Conservation (phyloP, 177 flowering plant species). For the Vitis hybrid region DNA sequence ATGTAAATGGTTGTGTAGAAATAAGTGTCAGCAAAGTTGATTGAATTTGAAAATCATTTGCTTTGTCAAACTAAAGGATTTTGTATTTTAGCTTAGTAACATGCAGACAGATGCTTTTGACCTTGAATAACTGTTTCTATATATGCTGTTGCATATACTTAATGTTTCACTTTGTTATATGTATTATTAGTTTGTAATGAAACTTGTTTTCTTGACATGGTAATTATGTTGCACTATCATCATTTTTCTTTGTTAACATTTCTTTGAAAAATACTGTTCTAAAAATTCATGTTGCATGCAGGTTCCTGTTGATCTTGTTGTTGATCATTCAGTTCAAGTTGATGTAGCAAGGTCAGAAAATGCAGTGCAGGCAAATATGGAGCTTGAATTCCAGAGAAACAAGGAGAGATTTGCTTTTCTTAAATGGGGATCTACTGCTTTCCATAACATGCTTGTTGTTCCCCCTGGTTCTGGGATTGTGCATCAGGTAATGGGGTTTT, state of each 20-base stretch:
- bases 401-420: constrained; percentile 90
- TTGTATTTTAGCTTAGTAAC: constrained; percentile 1
- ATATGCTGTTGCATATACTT: not conserved
- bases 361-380: constrained; percentile 94
- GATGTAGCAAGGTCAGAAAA: constrained; percentile 89
- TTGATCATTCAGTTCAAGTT: constrained; percentile 98
- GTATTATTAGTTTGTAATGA: too few relatives aligned
- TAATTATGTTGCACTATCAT: not conserved
- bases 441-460: constrained; percentile 92
- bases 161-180: not conserved
- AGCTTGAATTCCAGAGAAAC: constrained; percentile 89
- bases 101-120: not conserved
- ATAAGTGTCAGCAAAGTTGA: not conserved
- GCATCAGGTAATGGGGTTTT: constrained; percentile 62
- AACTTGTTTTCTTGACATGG: too few relatives aligned
- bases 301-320: constrained; percentile 98
- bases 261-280: not conserved
- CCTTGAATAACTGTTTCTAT: not conserved
- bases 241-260: not conserved
- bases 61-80: not conserved
- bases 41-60: not conserved
- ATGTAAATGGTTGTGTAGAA: not conserved
- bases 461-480: constrained; percentile 99
- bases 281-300: constrained; percentile 27
- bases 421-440: constrained; percentile 93